phyloP scores from a whole-genome alignment of 2,329 filamentous ascomycete species.

The Fusarium clavum region DNA sequence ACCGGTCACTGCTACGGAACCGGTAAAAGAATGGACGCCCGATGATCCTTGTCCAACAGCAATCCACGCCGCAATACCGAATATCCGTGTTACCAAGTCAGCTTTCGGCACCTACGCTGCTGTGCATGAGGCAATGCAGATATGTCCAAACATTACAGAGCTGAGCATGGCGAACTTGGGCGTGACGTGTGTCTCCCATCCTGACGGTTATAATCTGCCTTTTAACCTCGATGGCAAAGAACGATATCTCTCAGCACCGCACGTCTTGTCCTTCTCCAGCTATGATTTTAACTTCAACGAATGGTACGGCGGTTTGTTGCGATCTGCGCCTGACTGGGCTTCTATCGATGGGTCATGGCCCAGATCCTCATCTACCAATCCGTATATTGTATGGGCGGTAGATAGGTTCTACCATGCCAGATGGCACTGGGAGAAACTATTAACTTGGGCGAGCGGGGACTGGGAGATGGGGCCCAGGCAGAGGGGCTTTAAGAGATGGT shows the following conservation, averaged over 20 bases:
- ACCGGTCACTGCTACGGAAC: background rate
- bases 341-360: slow-evolving; percentile 14
- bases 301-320: background rate
- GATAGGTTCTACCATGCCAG: slow-evolving; percentile 5
- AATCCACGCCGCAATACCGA: background rate
- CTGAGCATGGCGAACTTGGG: background rate
- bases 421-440: background rate
- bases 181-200: background rate
- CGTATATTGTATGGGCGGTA: background rate
- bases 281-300: slow-evolving; percentile 12
- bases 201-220: background rate
- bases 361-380: slow-evolving; percentile 1
- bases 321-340: background rate
- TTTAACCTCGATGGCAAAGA: slow-evolving; percentile 26
- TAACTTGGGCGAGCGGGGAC: too few species aligned
- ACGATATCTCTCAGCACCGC: slow-evolving; percentile 17
- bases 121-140: slow-evolving; percentile 14
- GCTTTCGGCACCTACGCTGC: background rate
- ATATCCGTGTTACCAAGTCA: too few species aligned
- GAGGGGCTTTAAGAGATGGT: background rate
- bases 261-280: background rate
- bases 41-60: background rate
- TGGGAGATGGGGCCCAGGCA: too few species aligned
- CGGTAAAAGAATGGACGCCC: background rate
- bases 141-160: slow-evolving; percentile 11